A percentile compares a stretch with the other conserved stretches of the same genome.
phyloP scores from a whole-genome alignment of 441 rosid genomes.

The Gossypium gossypioides region DNA sequence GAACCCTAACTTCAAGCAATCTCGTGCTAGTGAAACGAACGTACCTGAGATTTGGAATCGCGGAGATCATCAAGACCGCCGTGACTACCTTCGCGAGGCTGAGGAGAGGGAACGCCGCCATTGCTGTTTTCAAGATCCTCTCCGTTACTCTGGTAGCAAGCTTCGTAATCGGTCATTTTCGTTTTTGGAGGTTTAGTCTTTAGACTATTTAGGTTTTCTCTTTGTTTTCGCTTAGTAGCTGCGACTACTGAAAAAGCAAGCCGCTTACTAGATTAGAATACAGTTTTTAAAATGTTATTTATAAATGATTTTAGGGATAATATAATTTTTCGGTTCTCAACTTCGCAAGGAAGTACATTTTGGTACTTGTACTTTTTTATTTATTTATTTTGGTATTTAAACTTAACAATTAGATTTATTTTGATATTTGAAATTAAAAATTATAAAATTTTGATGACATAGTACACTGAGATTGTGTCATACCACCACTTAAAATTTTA shows the following conservation, averaged over 20 bases:
- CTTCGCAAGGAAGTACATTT: too few relatives aligned
- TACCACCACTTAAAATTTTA: too few relatives aligned
- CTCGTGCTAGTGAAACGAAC: background rate
- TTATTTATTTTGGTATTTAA: background rate
- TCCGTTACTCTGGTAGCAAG: constrained; percentile 51
- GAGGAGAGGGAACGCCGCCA: constrained; percentile 42
- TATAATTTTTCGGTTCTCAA: too few relatives aligned
- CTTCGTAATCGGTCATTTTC: constrained; percentile 63
- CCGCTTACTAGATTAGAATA: background rate
- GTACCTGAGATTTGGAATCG: constrained; percentile 35
- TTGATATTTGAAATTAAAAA: too few relatives aligned
- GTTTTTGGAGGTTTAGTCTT: background rate
- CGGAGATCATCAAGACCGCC: constrained; percentile 32
- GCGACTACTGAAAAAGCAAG: background rate
- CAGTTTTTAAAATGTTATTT: too few relatives aligned
- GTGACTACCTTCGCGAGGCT: constrained; percentile 20
- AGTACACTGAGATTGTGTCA: too few relatives aligned
- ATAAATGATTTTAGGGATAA: too few relatives aligned
- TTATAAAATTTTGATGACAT: too few relatives aligned
- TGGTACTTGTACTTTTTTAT: background rate
- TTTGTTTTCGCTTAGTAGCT: background rate
- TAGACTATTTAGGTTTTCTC: background rate
- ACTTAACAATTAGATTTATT: background rate
- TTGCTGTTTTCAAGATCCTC: constrained; percentile 39
- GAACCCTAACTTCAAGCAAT: background rate